phyloP scores from a whole-genome alignment of 129 eudicot genomes.

The Oenanthe sinensis region DNA sequence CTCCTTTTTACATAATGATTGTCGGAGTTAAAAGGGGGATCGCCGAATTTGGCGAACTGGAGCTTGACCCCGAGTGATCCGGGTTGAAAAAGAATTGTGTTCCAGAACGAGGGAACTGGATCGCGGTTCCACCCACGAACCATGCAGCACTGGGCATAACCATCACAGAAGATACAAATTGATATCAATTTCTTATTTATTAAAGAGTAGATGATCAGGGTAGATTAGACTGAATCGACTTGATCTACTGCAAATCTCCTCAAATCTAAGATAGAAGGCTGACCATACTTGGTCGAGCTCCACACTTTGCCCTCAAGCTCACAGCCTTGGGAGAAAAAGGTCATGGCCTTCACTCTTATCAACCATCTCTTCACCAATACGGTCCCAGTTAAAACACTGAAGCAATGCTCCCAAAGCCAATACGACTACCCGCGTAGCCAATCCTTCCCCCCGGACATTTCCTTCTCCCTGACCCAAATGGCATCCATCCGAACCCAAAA shows the following conservation, averaged over 20 bases:
- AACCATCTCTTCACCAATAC: constrained; percentile 24
- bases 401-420: constrained; percentile 31
- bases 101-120: too few relatives aligned
- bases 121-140: too few relatives aligned
- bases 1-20: too few relatives aligned
- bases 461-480: constrained; percentile 54
- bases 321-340: constrained; percentile 21
- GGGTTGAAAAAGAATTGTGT: too few relatives aligned
- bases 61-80: too few relatives aligned
- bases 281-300: constrained; percentile 14
- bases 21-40: too few relatives aligned
- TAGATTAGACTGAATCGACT: neutral
- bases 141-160: too few relatives aligned
- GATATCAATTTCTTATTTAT: too few relatives aligned
- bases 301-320: constrained; percentile 30
- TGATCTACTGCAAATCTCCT: constrained; percentile 2
- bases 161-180: too few relatives aligned
- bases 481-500: constrained; percentile 28
- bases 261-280: constrained; percentile 10
- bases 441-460: constrained; percentile 26
- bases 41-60: too few relatives aligned
- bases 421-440: constrained; percentile 20
- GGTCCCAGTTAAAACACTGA: constrained; percentile 53
- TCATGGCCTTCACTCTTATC: constrained; percentile 35
- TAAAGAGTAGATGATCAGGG: neutral